phyloP scores from a whole-genome alignment of 768 basidiomycete species.

The Auricularia cornea region DNA sequence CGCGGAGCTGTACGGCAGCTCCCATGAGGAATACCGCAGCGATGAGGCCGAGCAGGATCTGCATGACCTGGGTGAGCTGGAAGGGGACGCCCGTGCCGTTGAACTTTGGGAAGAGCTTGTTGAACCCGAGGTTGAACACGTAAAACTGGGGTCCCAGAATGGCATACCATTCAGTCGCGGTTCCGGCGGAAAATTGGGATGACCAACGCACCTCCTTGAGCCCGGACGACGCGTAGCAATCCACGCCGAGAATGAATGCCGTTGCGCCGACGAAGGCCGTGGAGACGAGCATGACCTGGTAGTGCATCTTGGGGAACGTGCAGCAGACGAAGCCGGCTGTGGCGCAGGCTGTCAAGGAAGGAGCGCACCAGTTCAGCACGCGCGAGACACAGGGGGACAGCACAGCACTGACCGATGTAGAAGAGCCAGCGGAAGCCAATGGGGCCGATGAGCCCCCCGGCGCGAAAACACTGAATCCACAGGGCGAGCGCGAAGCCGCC shows the following conservation, averaged over 20 bases:
- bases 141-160: conserved; percentile 58
- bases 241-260: conserved; percentile 85
- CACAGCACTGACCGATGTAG: conserved; percentile 56
- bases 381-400: conserved; percentile 6
- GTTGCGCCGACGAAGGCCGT: conserved; percentile 88
- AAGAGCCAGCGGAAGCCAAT: conserved; percentile 85
- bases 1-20: conserved; percentile 80
- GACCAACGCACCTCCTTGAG: conserved; percentile 76
- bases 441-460: conserved; percentile 71
- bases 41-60: conserved; percentile 86
- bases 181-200: not conserved
- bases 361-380: conserved; percentile 14
- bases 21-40: conserved; percentile 80
- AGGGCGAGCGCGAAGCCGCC: conserved; percentile 82
- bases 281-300: conserved; percentile 76
- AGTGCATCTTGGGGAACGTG: conserved; percentile 80
- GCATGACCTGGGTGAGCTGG: conserved; percentile 83
- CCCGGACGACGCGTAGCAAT: conserved; percentile 86
- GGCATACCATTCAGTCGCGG: conserved; percentile 7
- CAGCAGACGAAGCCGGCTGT: conserved; percentile 76
- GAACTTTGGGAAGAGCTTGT: conserved; percentile 69
- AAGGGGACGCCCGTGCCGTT: conserved; percentile 57
- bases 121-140: conserved; percentile 90
- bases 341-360: conserved; percentile 42
- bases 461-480: conserved; percentile 78